These are phyloP conservation scores for Claviceps sp. DNA, from an alignment of 2,329 filamentous ascomycete species.

Conservation along the genomic window DNA sequence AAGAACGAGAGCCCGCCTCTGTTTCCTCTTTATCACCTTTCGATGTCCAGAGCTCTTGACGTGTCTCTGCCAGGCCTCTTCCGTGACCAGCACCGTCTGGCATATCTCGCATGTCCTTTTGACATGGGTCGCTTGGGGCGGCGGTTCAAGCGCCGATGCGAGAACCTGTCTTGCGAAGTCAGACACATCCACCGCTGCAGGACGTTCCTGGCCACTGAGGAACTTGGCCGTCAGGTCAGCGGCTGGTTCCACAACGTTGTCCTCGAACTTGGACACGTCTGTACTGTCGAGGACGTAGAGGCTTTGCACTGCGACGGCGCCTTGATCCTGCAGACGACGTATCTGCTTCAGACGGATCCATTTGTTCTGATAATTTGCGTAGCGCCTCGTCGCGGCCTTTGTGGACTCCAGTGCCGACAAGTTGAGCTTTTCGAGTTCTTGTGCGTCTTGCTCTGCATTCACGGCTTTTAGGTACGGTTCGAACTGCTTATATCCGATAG, in stretches of 20 bases:
- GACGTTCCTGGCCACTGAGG: slow-evolving; percentile 41
- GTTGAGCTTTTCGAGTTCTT: slow-evolving; percentile 42
- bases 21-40: slow-evolving; percentile 20
- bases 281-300: slow-evolving; percentile 77
- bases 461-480: slow-evolving; percentile 50
- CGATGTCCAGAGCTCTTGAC: slow-evolving; percentile 23
- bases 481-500: slow-evolving; percentile 92
- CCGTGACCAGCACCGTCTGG: slow-evolving; percentile 45
- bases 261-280: slow-evolving; percentile 46
- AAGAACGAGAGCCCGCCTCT: slow-evolving; percentile 23
- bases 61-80: slow-evolving; percentile 32
- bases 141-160: slow-evolving; percentile 29
- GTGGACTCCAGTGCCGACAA: slow-evolving; percentile 55
- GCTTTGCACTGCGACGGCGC: slow-evolving; percentile 33
- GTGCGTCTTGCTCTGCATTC: slow-evolving; percentile 13
- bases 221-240: slow-evolving; percentile 48
- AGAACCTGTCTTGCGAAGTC: slow-evolving; percentile 40
- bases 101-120: slow-evolving; percentile 63
- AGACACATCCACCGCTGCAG: slow-evolving; percentile 35
- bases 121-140: slow-evolving; percentile 37
- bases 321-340: slow-evolving; percentile 46
- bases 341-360: slow-evolving; percentile 83
- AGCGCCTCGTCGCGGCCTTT: slow-evolving; percentile 73
- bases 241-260: slow-evolving; percentile 53
- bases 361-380: slow-evolving; percentile 68